These are phyloP conservation scores for Penicillium macrosclerotiorum DNA, from an alignment of 495 filamentous ascomycete genomes.

Conservation along the genomic window DNA sequence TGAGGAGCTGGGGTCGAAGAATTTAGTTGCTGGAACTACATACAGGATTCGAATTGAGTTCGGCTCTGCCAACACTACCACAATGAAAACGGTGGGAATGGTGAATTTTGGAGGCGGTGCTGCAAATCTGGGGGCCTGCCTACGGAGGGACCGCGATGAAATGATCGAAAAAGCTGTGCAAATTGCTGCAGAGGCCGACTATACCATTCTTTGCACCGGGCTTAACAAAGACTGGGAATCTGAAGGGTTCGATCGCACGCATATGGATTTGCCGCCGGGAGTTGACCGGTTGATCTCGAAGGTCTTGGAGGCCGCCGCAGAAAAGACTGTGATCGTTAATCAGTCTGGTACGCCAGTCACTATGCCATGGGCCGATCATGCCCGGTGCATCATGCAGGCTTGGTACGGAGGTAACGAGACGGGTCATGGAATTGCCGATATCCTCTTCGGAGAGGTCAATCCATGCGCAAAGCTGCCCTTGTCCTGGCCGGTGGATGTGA, in stretches of 20 bases:
- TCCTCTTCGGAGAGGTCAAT: slow-evolving; percentile 58
- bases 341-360: slow-evolving; percentile 75
- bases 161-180: slow-evolving; percentile 61
- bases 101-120: slow-evolving; percentile 60
- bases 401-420: slow-evolving; percentile 65
- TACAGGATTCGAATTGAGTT: slow-evolving; percentile 60
- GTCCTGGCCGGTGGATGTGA: slow-evolving; percentile 59
- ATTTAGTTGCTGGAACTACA: slow-evolving; percentile 50
- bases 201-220: slow-evolving; percentile 71
- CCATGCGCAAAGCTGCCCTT: slow-evolving; percentile 50
- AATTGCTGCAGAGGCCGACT: slow-evolving; percentile 60
- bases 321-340: slow-evolving; percentile 66
- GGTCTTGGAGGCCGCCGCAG: slow-evolving; percentile 63
- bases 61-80: slow-evolving; percentile 56
- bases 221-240: slow-evolving; percentile 82
- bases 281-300: slow-evolving; percentile 64
- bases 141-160: slow-evolving; percentile 60
- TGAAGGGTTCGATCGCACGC: slow-evolving; percentile 74
- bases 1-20: slow-evolving; percentile 53
- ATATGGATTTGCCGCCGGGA: slow-evolving; percentile 69
- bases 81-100: slow-evolving; percentile 43
- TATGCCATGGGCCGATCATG: slow-evolving; percentile 73
- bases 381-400: slow-evolving; percentile 62
- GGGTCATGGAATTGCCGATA: slow-evolving; percentile 50
- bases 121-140: slow-evolving; percentile 68